Evolutionary conservation across 2,329 filamentous ascomycete species (phyloP), one percentile per base, ranked within the genome.

Genomic region (Pestalotiopsis sp.): DNA sequence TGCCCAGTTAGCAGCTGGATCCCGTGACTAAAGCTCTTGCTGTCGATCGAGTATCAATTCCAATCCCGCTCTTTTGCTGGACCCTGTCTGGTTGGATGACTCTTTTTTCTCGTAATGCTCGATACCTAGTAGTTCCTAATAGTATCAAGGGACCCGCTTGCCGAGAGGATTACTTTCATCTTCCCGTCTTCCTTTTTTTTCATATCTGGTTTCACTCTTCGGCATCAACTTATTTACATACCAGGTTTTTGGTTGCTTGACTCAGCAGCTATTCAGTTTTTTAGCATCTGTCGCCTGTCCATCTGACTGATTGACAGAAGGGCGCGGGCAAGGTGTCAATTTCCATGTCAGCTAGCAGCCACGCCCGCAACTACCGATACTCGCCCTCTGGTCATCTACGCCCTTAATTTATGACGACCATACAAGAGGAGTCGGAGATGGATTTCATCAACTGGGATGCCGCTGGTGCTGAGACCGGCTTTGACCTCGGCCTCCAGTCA

Each of bases 391-490:
- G 67, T 67, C 57, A 67, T 55, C 17, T 65, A 62, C 62, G 63
- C 66, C 45, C 67, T 74, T 70, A 70, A 60, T 36, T 36, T 9
- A 80, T 78, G 69, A 79, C 80, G n/a, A 80, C 80, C 63, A 81
- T 87, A 71, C 83, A 88, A 67, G 85, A 88, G 66, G 81, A 87
- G 82, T 88, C 91, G 67, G 86, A 90, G 70, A 78, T 78, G 76
- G 76, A 79, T 60, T 89, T 91, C 76, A 86, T 92, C 77, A 83
- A 90, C 76, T 91, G 88, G 87, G 87, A 89, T 64, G 84, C 80
- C 60, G 79, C 82, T 57, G 76, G 78, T 55, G 74, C 79, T 68
- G 79, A 76, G 66, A 73, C 76, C 69, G 73, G 75, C 70, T 75
- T 77, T 67, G 75, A 79, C 69, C 72, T 77, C 66, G 75, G 79